These are phyloP conservation scores for Fragilaria radians DNA, from an alignment of 108 stramenopile species.

Conservation along the genomic window DNA sequence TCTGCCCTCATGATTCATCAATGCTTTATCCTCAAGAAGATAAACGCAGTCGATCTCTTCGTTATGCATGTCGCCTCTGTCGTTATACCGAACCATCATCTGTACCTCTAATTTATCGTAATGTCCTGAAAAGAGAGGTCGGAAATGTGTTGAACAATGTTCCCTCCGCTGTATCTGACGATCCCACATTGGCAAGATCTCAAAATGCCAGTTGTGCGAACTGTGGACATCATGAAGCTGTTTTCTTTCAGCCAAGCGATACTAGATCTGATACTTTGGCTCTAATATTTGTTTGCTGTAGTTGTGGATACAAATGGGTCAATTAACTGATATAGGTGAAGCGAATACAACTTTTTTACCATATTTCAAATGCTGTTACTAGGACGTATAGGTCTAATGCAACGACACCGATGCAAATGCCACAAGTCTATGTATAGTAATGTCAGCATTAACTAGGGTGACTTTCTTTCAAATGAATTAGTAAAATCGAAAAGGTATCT, in stretches of 20 bases:
- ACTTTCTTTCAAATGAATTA: no score
- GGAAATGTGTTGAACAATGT: slow-evolving; percentile 78
- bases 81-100: slow-evolving; percentile 63
- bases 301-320: slow-evolving; percentile 88
- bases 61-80: slow-evolving; percentile 81
- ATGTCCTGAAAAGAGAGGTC: slow-evolving; percentile 77
- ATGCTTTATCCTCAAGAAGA: slow-evolving; percentile 91
- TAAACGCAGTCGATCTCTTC: slow-evolving; percentile 55
- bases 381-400: no score
- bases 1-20: slow-evolving; percentile 88
- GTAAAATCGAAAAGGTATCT: no score
- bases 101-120: slow-evolving; percentile 72
- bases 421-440: no score
- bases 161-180: slow-evolving; percentile 74
- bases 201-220: slow-evolving; percentile 78
- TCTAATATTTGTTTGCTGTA: slow-evolving; percentile 89
- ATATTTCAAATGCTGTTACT: no score
- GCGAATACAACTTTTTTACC: no score
- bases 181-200: slow-evolving; percentile 82
- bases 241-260: slow-evolving; percentile 77
- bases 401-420: no score
- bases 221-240: slow-evolving; percentile 86
- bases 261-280: slow-evolving; percentile 74
- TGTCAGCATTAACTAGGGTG: no score
- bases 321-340: slow-evolving; percentile 34